Base-by-base conservation (phyloP, 164 flowering plant genomes). In the Chloranthus sessilifolius region DNA sequence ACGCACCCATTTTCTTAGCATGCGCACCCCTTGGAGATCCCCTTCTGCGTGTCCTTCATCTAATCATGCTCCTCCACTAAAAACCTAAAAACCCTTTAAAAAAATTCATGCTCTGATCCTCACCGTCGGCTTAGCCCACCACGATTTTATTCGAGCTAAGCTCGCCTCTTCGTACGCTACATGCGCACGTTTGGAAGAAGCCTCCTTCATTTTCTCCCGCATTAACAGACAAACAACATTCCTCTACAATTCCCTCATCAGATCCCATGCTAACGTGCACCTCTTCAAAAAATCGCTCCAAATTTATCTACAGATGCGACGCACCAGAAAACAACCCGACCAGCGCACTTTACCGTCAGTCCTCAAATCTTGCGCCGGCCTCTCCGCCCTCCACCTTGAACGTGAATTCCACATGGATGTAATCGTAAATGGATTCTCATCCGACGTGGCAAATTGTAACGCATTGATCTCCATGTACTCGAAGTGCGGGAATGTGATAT, bases 221-320 rank as follows among this genome's bases (percentile, higher is more conserved):
- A 28, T 52, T 26, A 46, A 46, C 60, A 46, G 51, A 3, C 60
- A 38, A 7, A 26, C 43, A 43, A 56, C 60, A 36, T 56, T 56
- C 60, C 60, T 56, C 44, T 47, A 45, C 52, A 56, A 56, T 37
- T 17, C 60, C 52, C 36, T 56, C 35, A 56, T 56, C 37, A 37
- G n/a, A 17, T 52, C 34, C 44, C 47, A 45, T 45, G 43, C 52
- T 16, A 40, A 31, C 20, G 45, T 46, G 27, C 4, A 20, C 52
- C 52, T 35, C 35, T 26, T 19, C 43, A 20, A 2, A 19, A 34
- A 26, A 17, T 36, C 52, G 27, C 26, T 56, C 52, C 25, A 27
- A 10, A 6, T 37, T 21, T 56, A 7, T 45, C 25, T n/a, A 27
- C 27, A 24, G 35, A 46, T 56, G 43, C 35, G 15, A 27, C 27